Base-by-base conservation (phyloP, 192 early-diverging fungal genomes). In the Oehlia diaphana region DNA sequence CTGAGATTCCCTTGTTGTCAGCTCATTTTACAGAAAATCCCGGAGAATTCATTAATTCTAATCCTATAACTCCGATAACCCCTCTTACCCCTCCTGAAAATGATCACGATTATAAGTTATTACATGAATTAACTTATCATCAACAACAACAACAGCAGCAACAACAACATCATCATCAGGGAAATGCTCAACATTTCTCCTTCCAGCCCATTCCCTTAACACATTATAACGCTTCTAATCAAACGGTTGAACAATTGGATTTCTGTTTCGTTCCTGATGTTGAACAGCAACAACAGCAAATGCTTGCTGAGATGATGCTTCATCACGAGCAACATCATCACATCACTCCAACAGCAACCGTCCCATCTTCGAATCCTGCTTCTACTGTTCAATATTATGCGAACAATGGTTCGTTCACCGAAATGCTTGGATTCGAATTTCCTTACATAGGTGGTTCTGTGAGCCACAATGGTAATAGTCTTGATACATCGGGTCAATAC, bases 191-290 rank as follows among this genome's bases (percentile, higher is more conserved):
- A 14, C 23, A 78, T 26, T 19, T 64, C 28, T 63, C n/a, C 16
- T 68, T 61, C 23, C 42, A 26, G 37, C 31, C 76, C 19, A 28
- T 70, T 4, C 21, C 68, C 49, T 69, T 53, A 39, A 61, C 66
- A 21, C 21, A 8, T 35, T 53, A 71, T 69, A 33, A 37, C 9
- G 23, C 7, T n/a, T 5, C 28, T 69, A 26, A 69, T 69, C 67
- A 69, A 37, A 37, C 67, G 35, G 35, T 69, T 21, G 67, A 69
- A 37, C 35, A 37, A 16, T 53, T 72, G 26, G 72, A 74, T 39
- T 63, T 58, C 33, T 76, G 61, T 23, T 28, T 61, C 26, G 58
- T 79, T 61, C 77, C 77, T 8, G 77, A 79, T 39, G 77, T 79
- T 49, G 66, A 9, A 35, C 47, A 71, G 71, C 47, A 58, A 42